Base-by-base conservation (phyloP, 2,329 filamentous ascomycete genomes). In the Metarhizium anisopliae region DNA sequence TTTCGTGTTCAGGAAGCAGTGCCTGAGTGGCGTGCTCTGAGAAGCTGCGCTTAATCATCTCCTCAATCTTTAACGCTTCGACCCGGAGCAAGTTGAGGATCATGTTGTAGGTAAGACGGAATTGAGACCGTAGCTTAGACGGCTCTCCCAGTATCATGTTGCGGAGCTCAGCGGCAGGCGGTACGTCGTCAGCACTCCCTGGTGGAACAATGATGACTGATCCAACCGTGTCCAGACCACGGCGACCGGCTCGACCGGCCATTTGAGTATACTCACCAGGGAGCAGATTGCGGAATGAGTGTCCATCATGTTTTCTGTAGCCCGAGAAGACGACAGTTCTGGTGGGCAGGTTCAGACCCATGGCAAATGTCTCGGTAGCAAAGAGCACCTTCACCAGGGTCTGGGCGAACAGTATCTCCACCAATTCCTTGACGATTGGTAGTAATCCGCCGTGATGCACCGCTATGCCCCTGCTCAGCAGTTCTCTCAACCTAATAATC, bases 1-100 rank as follows among this genome's bases (percentile, higher is more conserved):
- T 95, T 72, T 99, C 92, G 64, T 97, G 93, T 70, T 97, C 92
- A 0, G 94, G 94, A 1, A 97, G 77, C 13, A 97, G 74, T 59
- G 95, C 92, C 67, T 99, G 94, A 0, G 93, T 97, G 29, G 93
- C 93, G 71, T 99, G 94, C 70, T 99, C 94, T 53, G 93, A 96
- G 77, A 99, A 99, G 70, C 92, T 96, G 61, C 94, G 87, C 79
- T 99, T 99, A 77, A 99, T 99, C 94, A 99, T 99, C 72, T 99
- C 94, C 70, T 99, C 94, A 63, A 99, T 97, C 75, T 96, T 97
- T 61, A 99, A 74, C 2, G 94, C 94, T 70, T 99, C 94, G 2
- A 99, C 94, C 40, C 94, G 87, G 51, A 99, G 78, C 36, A 99
- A 77, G 66, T 97, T 99, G 35, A 99, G 77, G 58, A 99, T 99